A percentile compares a stretch with the other conserved stretches of the same genome.
Evolutionary conservation across 2,329 filamentous ascomycete genomes (phyloP).

Genomic region (Aspergillus pseudotamarii): DNA sequence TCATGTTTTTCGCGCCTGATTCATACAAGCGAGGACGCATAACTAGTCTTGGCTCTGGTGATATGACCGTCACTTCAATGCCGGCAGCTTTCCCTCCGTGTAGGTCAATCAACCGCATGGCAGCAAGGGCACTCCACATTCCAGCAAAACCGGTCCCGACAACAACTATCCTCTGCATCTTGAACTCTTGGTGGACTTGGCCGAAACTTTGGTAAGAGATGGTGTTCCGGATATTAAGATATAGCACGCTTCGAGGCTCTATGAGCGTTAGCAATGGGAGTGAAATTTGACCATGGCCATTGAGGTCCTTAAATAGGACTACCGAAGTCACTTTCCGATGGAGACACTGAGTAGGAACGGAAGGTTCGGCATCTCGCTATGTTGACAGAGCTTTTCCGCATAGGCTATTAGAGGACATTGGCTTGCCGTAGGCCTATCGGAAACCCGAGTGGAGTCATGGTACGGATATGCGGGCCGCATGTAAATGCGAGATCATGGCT

Average conservation of each 20-base stretch:
- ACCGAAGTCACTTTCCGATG: background rate
- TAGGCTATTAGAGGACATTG: background rate
- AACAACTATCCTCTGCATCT: conserved; percentile 22
- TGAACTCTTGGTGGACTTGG: background rate
- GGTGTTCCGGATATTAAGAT: background rate
- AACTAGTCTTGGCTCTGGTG: conserved; percentile 36
- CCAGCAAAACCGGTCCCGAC: conserved; percentile 43
- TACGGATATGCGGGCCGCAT: no score
- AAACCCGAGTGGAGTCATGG: background rate
- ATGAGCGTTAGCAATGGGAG: background rate
- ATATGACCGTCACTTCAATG: conserved; percentile 35
- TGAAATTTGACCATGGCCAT: background rate
- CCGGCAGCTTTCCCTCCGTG: conserved; percentile 19
- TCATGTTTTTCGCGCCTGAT: conserved; percentile 29
- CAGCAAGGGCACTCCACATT: conserved; percentile 42
- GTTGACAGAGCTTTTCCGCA: background rate
- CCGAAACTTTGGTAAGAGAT: conserved; percentile 6
- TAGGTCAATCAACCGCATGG: conserved; percentile 33
- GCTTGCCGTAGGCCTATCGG: background rate
- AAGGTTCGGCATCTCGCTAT: background rate
- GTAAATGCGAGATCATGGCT: no score
- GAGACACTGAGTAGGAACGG: background rate
- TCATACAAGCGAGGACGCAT: conserved; percentile 42
- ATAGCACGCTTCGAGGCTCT: background rate
- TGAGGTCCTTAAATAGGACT: background rate